Percentiles rank a stretch among this genome's conserved stretches.
phyloP scores from a whole-genome alignment of 306 rosid genomes.

The Quercus gilva region DNA sequence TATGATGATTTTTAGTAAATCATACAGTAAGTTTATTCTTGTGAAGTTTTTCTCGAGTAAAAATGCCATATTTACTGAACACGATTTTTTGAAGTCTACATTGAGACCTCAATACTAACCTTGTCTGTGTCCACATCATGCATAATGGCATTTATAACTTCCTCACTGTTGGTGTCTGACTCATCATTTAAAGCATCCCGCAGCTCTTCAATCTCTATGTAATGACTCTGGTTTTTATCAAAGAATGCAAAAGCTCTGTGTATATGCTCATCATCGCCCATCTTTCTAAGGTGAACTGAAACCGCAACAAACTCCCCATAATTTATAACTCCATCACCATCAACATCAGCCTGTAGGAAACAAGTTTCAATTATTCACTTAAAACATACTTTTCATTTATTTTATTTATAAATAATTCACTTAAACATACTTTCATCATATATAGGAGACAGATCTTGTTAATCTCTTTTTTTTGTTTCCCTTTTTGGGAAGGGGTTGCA shows the following conservation, averaged over 20 bases:
- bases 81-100: background rate
- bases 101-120: constrained; percentile 39
- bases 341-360: constrained; percentile 67
- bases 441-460: background rate
- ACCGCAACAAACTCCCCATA: constrained; percentile 86
- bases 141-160: constrained; percentile 76
- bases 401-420: background rate
- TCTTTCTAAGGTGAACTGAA: constrained; percentile 67
- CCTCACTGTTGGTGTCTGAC: constrained; percentile 59
- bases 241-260: constrained; percentile 82
- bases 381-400: too few species aligned
- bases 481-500: background rate
- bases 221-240: constrained; percentile 61
- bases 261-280: constrained; percentile 83
- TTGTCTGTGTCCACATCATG: constrained; percentile 89
- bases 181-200: constrained; percentile 63
- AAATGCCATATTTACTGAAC: background rate
- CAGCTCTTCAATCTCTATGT: constrained; percentile 80
- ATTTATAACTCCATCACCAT: constrained; percentile 74
- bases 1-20: background rate
- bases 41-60: background rate
- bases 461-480: background rate
- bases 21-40: background rate
- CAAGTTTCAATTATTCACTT: background rate
- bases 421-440: background rate